These are phyloP conservation scores for Pythium chondricola DNA, from an alignment of 352 stramenopile genomes.

Conservation along the genomic window DNA sequence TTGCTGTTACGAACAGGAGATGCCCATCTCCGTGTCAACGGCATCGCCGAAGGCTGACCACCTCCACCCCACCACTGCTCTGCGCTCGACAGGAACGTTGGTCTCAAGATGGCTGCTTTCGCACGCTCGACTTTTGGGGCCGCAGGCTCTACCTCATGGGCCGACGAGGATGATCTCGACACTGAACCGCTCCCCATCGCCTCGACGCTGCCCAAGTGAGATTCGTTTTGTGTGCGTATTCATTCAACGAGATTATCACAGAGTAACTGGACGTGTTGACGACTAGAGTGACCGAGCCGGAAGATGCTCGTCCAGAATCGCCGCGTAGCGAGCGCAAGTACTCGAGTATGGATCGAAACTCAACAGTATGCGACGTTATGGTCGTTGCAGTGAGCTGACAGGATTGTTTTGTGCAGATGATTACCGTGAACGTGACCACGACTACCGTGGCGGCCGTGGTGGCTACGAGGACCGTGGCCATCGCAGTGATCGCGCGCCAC, in stretches of 20 bases:
- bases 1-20: slow-evolving; percentile 15
- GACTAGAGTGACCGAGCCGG: neutral
- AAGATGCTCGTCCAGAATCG: slow-evolving; percentile 9
- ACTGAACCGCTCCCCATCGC: slow-evolving; percentile 33
- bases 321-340: slow-evolving; percentile 19
- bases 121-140: slow-evolving; percentile 29
- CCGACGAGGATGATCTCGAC: slow-evolving; percentile 74
- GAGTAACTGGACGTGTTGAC: slow-evolving; percentile 2
- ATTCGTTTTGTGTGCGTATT: neutral
- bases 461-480: slow-evolving; percentile 21
- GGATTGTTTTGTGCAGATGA: slow-evolving; percentile 11
- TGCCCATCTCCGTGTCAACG: slow-evolving; percentile 19
- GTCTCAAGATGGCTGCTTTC: slow-evolving; percentile 3
- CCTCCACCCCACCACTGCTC: slow-evolving; percentile 29
- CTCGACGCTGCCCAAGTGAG: slow-evolving; percentile 33
- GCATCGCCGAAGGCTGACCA: neutral
- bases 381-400: too few species aligned
- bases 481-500: slow-evolving; percentile 4
- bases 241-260: neutral
- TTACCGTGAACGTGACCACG: slow-evolving; percentile 22
- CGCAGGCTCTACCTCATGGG: slow-evolving; percentile 61
- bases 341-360: slow-evolving; percentile 15
- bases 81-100: slow-evolving; percentile 24
- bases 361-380: too few species aligned
- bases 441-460: slow-evolving; percentile 8